These are phyloP conservation scores for Theobroma grandiflorum DNA, from an alignment of 441 rosid genomes.

Conservation along the genomic window DNA sequence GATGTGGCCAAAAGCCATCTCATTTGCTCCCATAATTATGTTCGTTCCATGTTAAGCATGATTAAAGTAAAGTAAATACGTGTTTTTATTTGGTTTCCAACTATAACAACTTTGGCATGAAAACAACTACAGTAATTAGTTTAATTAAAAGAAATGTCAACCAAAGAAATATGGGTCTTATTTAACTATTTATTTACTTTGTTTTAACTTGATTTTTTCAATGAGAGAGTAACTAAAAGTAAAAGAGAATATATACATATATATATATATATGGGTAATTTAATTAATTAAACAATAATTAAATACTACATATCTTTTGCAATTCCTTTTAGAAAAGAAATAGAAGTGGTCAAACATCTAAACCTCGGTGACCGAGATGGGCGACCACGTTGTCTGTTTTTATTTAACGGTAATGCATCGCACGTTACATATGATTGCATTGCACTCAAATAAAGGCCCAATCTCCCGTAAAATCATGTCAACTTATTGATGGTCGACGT, in stretches of 20 bases:
- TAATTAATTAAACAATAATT: no score
- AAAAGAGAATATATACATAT: no score
- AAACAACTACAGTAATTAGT: no score
- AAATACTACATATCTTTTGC: no score
- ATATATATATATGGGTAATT: no score
- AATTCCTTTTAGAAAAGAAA: not conserved
- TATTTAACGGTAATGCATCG: not conserved
- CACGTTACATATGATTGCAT: not conserved
- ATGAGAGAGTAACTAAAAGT: no score
- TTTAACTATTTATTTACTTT: no score
- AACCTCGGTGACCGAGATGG: not conserved
- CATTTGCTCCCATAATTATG: conserved; percentile 15
- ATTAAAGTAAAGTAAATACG: not conserved
- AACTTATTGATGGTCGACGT: conserved; percentile 5
- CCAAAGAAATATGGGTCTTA: no score
- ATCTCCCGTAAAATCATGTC: not conserved
- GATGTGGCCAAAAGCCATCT: no score
- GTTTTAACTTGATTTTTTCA: no score
- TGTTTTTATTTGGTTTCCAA: not conserved
- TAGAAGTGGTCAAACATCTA: no score
- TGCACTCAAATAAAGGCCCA: not conserved
- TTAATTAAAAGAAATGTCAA: no score
- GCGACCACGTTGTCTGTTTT: not conserved
- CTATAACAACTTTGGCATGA: not conserved
- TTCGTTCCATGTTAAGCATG: not conserved